Base-by-base conservation (phyloP, 2,329 filamentous ascomycete genomes). In the Stagonosporopsis vannaccii region DNA sequence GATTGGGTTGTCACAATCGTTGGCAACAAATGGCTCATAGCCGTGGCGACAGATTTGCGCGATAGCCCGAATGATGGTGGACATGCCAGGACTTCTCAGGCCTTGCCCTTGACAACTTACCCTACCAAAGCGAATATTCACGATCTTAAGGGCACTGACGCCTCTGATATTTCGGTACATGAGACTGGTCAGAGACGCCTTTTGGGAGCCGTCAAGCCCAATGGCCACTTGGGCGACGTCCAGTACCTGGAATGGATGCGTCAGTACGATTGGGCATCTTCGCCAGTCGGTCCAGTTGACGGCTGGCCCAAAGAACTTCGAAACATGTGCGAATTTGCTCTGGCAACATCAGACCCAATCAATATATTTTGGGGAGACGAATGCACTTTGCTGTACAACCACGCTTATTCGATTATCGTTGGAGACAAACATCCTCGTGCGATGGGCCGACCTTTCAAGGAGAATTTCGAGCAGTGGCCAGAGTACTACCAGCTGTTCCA, bases 311-410 rank as follows among this genome's bases (percentile, higher is more conserved):
- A 83, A 30, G 89, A 91, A 63, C 76, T 94, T 50, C 83, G 91
- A 54, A 84, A 85, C 59, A 90, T 92, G 86, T 87, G 89, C 44
- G 93, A 92, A 71, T 77, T 93, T 39, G 85, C 94, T 62, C 91
- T 94, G 56, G 69, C 67, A 20, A 68, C 62, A 53, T 65, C 71
- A 15, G 67, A 72, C 46, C 87, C 89, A 1, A 85, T 87, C 4
- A 87, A 88, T 8, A 85, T 92, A 80, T 92, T 92, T 71, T 93
- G 90, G 90, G 90, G 90, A 0, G 79, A 81, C 1, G 85, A 92
- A 7, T 79, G 84, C 44, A 84, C 86, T 19, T 82, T 84, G 6
- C 87, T 90, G 33, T 90, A 90, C 73, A 90, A 90, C 66, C 87
- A 90, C 69, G 85, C 87, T 1, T 90, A 89, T 48, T 41, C 44